These are phyloP conservation scores for Nicotiana sylvestris DNA, from an alignment of 257 asterid genomes.

Conservation along the genomic window DNA sequence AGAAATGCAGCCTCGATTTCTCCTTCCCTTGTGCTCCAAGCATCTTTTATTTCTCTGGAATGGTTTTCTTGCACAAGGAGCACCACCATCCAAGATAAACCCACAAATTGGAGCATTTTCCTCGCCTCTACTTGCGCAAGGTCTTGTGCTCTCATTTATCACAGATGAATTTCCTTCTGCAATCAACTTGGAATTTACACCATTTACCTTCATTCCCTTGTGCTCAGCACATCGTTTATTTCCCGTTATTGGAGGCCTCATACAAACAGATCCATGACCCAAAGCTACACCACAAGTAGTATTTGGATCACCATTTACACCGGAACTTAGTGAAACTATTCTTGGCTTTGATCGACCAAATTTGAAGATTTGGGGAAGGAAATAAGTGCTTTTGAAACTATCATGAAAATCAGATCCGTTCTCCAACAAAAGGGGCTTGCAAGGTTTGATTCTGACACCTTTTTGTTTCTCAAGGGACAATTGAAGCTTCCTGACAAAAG, in stretches of 20 bases:
- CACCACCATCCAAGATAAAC: slow-evolving; percentile 25
- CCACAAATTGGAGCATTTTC: slow-evolving; percentile 26
- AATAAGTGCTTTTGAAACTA: slow-evolving; percentile 16
- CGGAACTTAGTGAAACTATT: slow-evolving; percentile 22
- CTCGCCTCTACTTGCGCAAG: not conserved
- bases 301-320: slow-evolving; percentile 6
- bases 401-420: slow-evolving; percentile 23
- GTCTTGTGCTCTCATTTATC: not conserved
- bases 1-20: not conserved
- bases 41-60: slow-evolving; percentile 33
- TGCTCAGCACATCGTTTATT: slow-evolving; percentile 77
- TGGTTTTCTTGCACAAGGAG: slow-evolving; percentile 30
- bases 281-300: slow-evolving; percentile 65
- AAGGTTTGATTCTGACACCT: slow-evolving; percentile 55
- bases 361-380: slow-evolving; percentile 43
- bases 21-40: slow-evolving; percentile 32
- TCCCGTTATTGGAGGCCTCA: slow-evolving; percentile 52
- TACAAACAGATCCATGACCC: slow-evolving; percentile 67
- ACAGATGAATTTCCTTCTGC: not conserved
- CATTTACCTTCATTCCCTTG: slow-evolving; percentile 82
- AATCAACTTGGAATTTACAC: slow-evolving; percentile 26
- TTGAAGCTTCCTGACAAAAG: slow-evolving; percentile 36
- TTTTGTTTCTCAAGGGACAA: slow-evolving; percentile 41
- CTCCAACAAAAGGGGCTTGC: slow-evolving; percentile 25
- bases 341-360: slow-evolving; percentile 44